These are phyloP conservation scores for Parasarocladium wereldwijsianum DNA, from an alignment of 2,329 filamentous ascomycete species.

Conservation along the genomic window DNA sequence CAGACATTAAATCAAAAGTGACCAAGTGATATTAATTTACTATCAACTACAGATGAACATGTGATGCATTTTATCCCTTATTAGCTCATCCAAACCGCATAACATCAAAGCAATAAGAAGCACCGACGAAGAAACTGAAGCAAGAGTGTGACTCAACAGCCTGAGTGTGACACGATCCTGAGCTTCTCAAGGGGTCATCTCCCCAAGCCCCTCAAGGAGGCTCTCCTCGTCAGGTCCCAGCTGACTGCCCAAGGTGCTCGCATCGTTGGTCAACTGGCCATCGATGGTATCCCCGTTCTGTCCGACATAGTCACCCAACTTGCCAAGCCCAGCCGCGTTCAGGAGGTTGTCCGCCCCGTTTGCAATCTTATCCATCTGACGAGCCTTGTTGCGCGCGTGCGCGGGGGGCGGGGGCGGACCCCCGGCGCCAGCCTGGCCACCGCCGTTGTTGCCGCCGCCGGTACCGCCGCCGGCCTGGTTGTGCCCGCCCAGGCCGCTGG, in stretches of 20 bases:
- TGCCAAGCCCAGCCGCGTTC: background rate
- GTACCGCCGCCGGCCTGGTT: background rate
- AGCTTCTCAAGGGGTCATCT: too few species aligned
- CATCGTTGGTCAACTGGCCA: slow-evolving; percentile 6
- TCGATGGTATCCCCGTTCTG: slow-evolving; percentile 5
- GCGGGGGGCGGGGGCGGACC: too few species aligned
- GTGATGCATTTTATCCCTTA: too few species aligned
- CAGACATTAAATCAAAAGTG: too few species aligned
- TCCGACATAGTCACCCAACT: slow-evolving; percentile 3
- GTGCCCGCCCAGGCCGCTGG: background rate
- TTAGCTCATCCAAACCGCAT: too few species aligned
- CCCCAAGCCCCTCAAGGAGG: slow-evolving; percentile 3
- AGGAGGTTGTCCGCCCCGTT: slow-evolving; percentile 4
- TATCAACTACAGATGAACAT: too few species aligned
- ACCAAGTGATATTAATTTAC: too few species aligned
- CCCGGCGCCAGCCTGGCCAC: background rate
- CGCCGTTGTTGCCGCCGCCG: background rate
- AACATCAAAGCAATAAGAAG: too few species aligned
- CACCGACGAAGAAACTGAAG: too few species aligned
- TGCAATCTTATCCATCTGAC: slow-evolving; percentile 7
- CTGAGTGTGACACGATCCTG: too few species aligned
- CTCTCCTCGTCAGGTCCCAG: slow-evolving; percentile 5
- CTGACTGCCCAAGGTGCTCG: slow-evolving; percentile 4
- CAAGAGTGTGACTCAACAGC: too few species aligned
- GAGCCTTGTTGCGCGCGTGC: background rate